Conservation (phyloP, 345 rosid species). For the Salix dunnii region DNA sequence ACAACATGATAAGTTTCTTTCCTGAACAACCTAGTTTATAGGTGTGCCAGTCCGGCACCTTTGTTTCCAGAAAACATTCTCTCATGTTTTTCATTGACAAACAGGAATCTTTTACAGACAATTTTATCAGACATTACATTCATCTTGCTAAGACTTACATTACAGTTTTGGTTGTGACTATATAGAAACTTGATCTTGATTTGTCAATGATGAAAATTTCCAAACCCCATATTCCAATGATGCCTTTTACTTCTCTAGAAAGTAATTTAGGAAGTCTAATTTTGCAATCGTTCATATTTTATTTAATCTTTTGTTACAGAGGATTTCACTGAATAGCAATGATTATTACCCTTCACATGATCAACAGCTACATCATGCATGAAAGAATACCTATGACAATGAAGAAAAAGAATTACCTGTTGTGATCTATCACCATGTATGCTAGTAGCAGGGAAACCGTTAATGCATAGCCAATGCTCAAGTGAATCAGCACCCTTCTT, state of each 20-base stretch:
- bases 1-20: background rate
- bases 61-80: background rate
- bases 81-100: background rate
- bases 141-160: background rate
- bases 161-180: background rate
- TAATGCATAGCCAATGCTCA: slow-evolving; percentile 80
- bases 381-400: slow-evolving; percentile 8
- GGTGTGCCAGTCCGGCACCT: background rate
- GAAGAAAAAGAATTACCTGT: slow-evolving; percentile 39
- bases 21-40: background rate
- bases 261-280: background rate
- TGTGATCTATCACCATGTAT: slow-evolving; percentile 97
- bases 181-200: background rate
- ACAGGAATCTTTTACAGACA: background rate
- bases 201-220: background rate
- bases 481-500: slow-evolving; percentile 93
- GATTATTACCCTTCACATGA: background rate
- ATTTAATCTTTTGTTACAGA: background rate
- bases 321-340: background rate
- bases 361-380: background rate
- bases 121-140: background rate
- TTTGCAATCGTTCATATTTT: background rate
- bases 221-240: background rate
- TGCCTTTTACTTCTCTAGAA: background rate
- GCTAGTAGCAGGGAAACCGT: slow-evolving; percentile 89